Evolutionary conservation across 2,329 filamentous ascomycete species (phyloP).

Genomic region (Beauveria australis): DNA sequence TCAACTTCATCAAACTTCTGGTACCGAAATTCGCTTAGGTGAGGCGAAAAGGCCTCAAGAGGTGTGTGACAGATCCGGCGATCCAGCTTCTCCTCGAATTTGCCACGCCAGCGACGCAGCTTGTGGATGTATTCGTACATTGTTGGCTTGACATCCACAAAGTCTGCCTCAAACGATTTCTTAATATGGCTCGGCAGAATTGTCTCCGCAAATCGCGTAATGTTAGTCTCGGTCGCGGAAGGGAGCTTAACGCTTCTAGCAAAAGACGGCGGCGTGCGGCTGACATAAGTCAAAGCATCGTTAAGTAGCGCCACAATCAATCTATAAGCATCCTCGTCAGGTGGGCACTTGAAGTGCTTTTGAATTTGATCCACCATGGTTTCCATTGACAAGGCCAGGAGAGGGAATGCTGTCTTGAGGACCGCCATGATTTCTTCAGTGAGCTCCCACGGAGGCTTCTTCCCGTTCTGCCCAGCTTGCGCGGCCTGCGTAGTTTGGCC

Average conservation of each 20-base stretch:
- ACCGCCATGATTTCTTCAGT: slow-evolving; percentile 93
- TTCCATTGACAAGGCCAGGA: slow-evolving; percentile 96
- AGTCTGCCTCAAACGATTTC: slow-evolving; percentile 95
- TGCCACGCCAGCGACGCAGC: slow-evolving; percentile 88
- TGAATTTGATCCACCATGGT: slow-evolving; percentile 99
- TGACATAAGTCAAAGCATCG: slow-evolving; percentile 88
- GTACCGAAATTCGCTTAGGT: slow-evolving; percentile 93
- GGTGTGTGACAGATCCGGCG: slow-evolving; percentile 64
- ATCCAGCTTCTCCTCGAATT: slow-evolving; percentile 96
- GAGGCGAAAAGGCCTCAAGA: slow-evolving; percentile 79
- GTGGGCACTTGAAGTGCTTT: slow-evolving; percentile 98
- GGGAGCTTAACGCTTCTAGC: slow-evolving; percentile 88
- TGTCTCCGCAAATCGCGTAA: slow-evolving; percentile 91
- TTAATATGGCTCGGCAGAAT: slow-evolving; percentile 92
- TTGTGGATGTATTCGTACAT: slow-evolving; percentile 99
- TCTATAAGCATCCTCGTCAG: slow-evolving; percentile 94
- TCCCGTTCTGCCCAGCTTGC: slow-evolving; percentile 29
- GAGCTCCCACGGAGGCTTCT: slow-evolving; percentile 90
- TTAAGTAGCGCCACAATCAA: slow-evolving; percentile 96
- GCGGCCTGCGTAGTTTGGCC: slow-evolving; percentile 7
- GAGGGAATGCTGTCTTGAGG: slow-evolving; percentile 92
- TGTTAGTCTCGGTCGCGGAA: slow-evolving; percentile 85
- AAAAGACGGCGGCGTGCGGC: slow-evolving; percentile 77
- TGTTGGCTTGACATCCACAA: slow-evolving; percentile 88
- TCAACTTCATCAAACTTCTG: slow-evolving; percentile 98